Evolutionary conservation across 345 rosid genomes (phyloP).

Genomic region (Rhizophora apiculata): DNA sequence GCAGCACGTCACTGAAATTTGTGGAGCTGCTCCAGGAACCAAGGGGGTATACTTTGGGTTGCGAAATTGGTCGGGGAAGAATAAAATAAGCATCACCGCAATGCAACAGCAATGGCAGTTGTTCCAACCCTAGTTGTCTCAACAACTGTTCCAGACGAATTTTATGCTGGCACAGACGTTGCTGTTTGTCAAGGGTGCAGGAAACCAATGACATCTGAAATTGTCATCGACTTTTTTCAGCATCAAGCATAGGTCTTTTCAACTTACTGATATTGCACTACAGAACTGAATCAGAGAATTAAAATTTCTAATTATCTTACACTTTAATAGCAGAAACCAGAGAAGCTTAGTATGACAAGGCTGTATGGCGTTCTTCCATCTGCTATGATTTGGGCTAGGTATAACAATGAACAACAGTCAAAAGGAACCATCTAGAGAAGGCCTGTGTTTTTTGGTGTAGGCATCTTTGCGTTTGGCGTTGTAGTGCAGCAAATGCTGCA

Average conservation of each 20-base stretch:
- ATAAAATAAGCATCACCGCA: neutral
- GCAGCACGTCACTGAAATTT: neutral
- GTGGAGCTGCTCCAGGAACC: slow-evolving; percentile 18
- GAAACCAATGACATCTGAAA: neutral
- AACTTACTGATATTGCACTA: neutral
- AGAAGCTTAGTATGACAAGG: no score
- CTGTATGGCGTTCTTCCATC: no score
- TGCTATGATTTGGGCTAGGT: no score
- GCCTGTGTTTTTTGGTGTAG: slow-evolving; percentile 41
- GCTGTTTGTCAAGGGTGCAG: slow-evolving; percentile 36
- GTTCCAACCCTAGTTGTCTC: slow-evolving; percentile 39
- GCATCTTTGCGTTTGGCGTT: slow-evolving; percentile 44
- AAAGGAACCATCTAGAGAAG: slow-evolving; percentile 22
- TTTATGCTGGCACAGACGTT: slow-evolving; percentile 57
- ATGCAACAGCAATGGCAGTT: slow-evolving; percentile 44
- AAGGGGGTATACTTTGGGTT: slow-evolving; percentile 3
- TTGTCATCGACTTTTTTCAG: no score
- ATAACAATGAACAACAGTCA: neutral
- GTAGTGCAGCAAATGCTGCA: slow-evolving; percentile 41
- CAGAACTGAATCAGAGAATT: neutral
- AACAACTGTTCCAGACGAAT: slow-evolving; percentile 50
- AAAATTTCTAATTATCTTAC: neutral
- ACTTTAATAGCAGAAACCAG: slow-evolving; percentile 15
- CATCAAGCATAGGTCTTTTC: no score
- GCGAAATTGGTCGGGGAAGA: slow-evolving; percentile 35